Base-by-base conservation (phyloP, 176 grass and related monocot species). In the Rhynchospora tenuis region DNA sequence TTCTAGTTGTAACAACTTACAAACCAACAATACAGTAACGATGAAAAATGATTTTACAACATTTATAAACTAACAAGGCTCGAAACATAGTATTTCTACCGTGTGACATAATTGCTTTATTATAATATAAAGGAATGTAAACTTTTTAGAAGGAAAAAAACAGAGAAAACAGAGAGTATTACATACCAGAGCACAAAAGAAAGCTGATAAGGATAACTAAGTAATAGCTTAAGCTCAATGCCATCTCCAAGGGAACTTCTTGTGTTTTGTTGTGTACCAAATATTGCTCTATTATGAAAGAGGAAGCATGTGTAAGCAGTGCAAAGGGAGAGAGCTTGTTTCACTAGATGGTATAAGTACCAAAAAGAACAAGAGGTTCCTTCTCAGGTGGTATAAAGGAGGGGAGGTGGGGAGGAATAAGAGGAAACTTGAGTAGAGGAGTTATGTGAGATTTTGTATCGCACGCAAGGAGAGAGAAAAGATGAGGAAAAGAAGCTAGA, bases 121-220 rank as follows among this genome's bases (percentile, higher is more conserved):
- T 74, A 74, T 51, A 24, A 26, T 15, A 26, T 14, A 51, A 7
- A 52, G 4, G 9, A 16, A 33, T 17, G 9, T 22, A 56, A 59
- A 9, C 9, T 19, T 78, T 2, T 0, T 3, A 63, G 12, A 83
- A 11, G 3, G 3, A n/a, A 8, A 14, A 81, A 44, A 80, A 19
- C 12, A 78, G 8, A 9, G 47, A 5, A 71, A 11, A 59, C 1
- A 84, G 19, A 84, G 19, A n/a, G 29, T 43, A 64, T 12, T 24
- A 71, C 90, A 89, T 72, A 98, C 95, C 95, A 58, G 81, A 79
- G 76, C 79, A 90, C 68, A 45, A 57, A 78, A 83, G 78, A 6
- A 92, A 46, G 38, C 22, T 14, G 6, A 93, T 20, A 38, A 91
- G 19, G 9, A 61, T 63, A 14, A 86, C 67, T 48, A 90, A 17